These are phyloP conservation scores for Microthlaspi erraticum DNA, from an alignment of 345 rosid genomes.

Conservation along the genomic window DNA sequence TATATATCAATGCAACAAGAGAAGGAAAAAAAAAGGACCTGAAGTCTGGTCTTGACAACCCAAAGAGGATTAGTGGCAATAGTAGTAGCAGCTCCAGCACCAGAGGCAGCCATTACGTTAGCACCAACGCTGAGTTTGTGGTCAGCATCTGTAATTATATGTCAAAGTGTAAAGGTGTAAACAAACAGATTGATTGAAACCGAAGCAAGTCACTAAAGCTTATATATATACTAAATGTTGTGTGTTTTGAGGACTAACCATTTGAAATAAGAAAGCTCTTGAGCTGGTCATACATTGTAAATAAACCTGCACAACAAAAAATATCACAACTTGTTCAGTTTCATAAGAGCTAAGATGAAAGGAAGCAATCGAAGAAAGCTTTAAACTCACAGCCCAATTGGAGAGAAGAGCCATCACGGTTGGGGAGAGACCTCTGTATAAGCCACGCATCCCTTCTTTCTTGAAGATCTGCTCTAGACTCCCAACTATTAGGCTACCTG, in stretches of 20 bases:
- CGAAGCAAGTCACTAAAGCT: not conserved
- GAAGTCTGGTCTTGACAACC: conserved; percentile 95
- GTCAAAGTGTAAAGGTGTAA: not conserved
- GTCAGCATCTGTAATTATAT: conserved; percentile 46
- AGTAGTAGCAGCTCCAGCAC: conserved; percentile 87
- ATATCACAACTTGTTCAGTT: not conserved
- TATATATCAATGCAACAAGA: conserved; percentile 3
- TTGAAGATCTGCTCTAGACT: conserved; percentile 72
- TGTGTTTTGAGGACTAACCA: conserved; percentile 57
- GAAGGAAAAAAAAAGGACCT: conserved; percentile 49
- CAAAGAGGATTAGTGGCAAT: conserved; percentile 86
- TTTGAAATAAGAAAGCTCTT: conserved; percentile 59
- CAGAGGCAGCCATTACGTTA: conserved; percentile 83
- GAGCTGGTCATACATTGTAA: conserved; percentile 82
- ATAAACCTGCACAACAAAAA: conserved; percentile 64
- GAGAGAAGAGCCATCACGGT: conserved; percentile 84
- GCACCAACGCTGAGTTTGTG: conserved; percentile 71
- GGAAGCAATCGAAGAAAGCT: not conserved
- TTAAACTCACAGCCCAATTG: conserved; percentile 75
- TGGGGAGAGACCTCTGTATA: conserved; percentile 82
- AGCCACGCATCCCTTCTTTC: conserved; percentile 77
- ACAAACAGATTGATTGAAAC: conserved; percentile 8
- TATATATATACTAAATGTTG: not conserved
- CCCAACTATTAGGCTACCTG: conserved; percentile 85
- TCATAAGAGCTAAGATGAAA: not conserved